A percentile compares a stretch with the other conserved stretches of the same genome.
phyloP scores from a whole-genome alignment of 176 grass and related monocot genomes.

The Bothriochloa decipiens region DNA sequence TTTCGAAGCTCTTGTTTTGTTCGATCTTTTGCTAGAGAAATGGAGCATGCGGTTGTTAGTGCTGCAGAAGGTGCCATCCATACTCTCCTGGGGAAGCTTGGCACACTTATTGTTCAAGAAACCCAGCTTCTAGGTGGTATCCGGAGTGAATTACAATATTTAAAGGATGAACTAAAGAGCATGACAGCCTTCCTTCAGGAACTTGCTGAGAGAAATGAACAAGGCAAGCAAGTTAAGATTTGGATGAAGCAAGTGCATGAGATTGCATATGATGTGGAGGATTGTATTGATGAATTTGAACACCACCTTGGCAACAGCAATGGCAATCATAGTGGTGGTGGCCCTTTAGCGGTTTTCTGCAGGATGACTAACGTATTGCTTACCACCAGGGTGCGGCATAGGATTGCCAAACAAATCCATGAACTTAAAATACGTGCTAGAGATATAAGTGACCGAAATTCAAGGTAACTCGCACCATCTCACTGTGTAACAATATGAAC shows the following conservation, averaged over 20 bases:
- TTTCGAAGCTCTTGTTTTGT: neutral
- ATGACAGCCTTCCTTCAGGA: constrained; percentile 54
- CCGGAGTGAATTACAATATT: constrained; percentile 14
- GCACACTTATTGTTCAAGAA: constrained; percentile 38
- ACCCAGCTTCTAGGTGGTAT: constrained; percentile 35
- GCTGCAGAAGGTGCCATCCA: constrained; percentile 19
- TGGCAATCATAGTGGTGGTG: neutral
- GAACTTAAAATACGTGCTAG: constrained; percentile 27
- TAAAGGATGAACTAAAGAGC: constrained; percentile 57
- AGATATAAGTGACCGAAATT: constrained; percentile 36
- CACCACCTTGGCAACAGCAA: constrained; percentile 13
- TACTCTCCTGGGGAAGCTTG: constrained; percentile 41
- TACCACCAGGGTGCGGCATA: neutral
- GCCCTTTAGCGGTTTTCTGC: neutral
- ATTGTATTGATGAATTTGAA: constrained; percentile 42
- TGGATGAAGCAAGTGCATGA: constrained; percentile 53
- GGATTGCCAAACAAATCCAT: constrained; percentile 42
- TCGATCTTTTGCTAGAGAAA: constrained; percentile 10
- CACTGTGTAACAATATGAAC: neutral
- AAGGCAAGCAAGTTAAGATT: constrained; percentile 41
- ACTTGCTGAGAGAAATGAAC: constrained; percentile 37
- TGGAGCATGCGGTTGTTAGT: constrained; percentile 43
- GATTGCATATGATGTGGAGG: constrained; percentile 48
- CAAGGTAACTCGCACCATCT: constrained; percentile 16
- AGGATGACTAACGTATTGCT: neutral